Percentiles rank a stretch among this genome's conserved stretches.
Evolutionary conservation across 805 yeast species (phyloP).

Genomic region (Yarrowia hollandica): DNA sequence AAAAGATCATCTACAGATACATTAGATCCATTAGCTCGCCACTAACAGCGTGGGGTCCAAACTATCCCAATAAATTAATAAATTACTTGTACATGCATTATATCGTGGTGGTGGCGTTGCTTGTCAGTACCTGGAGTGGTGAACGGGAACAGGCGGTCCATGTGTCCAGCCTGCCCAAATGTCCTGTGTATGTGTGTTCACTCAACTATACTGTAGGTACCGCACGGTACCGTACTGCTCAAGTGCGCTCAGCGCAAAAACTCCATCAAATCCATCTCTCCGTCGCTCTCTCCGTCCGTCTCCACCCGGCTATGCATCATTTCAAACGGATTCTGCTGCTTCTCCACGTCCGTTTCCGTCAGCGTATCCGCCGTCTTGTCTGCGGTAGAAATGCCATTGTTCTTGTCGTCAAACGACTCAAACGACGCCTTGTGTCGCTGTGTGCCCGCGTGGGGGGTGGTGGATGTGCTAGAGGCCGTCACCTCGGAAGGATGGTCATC

Average conservation of each 20-base stretch:
- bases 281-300: conserved; percentile 21
- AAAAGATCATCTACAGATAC: too few species aligned
- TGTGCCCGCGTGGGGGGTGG: background rate
- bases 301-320: conserved; percentile 15
- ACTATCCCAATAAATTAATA: conserved; percentile 17
- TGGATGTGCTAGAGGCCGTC: conserved; percentile 1
- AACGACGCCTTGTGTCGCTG: conserved; percentile 22
- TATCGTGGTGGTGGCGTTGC: background rate
- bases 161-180: too few species aligned
- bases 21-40: too few species aligned
- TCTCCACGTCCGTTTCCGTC: conserved; percentile 14
- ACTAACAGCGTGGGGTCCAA: too few species aligned
- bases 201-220: too few species aligned
- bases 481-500: background rate
- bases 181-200: too few species aligned
- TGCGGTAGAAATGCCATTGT: background rate
- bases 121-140: too few species aligned
- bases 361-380: conserved; percentile 16
- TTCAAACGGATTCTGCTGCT: conserved; percentile 20
- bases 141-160: too few species aligned
- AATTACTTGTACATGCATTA: conserved; percentile 26
- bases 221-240: too few species aligned
- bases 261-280: conserved; percentile 31
- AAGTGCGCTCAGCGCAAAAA: conserved; percentile 26
- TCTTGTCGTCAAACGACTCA: conserved; percentile 12